Base-by-base conservation (phyloP, 768 basidiomycete genomes). In the Termitomyces sp. region DNA sequence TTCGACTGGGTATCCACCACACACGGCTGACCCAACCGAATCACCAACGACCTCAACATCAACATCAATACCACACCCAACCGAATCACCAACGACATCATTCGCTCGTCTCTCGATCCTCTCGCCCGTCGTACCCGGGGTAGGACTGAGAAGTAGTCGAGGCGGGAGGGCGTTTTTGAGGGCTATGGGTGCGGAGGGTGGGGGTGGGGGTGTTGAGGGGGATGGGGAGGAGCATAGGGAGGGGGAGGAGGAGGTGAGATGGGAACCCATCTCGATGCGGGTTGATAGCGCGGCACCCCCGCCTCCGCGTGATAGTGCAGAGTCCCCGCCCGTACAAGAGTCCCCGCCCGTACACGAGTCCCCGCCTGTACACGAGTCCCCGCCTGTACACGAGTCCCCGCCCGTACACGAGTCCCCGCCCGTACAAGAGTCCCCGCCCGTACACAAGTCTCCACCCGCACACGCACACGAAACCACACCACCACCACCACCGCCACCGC, bases 41-140 rank as follows among this genome's bases (percentile, higher is more conserved):
- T n/a, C 18, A 10, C 39, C 7, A 9, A 20, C 18, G n/a, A 16
- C 36, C n/a, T 7, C 36, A 6, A 15, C 36, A 11, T 12, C 3
- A 5, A 23, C 22, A 42, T 25, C 22, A 10, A 12, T 18, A 33
- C 4, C 36, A 11, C 9, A 20, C 18, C 38, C 38, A 39, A 45
- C 58, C 5, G 63, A 65, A 2, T 82, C 81, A 0, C 81, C 80
- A 1, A 74, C 81, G 0, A 65, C 69, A 3, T 71, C 79, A 0
- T 84, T 84, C 56, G 76, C 83, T 42, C 78, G 76, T 47, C 69
- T 84, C 36, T 82, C 83, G 1, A 55, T 70, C 23, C 49, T 67
- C 3, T 83, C 57, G 59, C 77, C 60, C 69, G 69, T 42, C 71
- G 74, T 47, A 55, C 22, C 33, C n/a, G n/a, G n/a, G n/a, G n/a